A percentile compares a stretch with the other conserved stretches of the same genome.
Evolutionary conservation across 371 early-diverging fungal species (phyloP).

Genomic region (Nematocida homosporus): DNA sequence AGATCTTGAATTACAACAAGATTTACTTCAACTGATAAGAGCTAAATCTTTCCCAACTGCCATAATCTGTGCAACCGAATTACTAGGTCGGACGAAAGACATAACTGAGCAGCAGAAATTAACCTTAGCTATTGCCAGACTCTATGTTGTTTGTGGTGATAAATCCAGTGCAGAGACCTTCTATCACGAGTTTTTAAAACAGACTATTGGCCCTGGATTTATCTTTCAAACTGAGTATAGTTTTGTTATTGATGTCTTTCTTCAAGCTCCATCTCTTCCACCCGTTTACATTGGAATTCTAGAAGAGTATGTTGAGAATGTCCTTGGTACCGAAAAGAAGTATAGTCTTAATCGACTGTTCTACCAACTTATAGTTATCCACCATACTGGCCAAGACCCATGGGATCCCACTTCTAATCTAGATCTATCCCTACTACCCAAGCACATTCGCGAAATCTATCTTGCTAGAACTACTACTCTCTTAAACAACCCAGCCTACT

Average conservation of each 20-base stretch:
- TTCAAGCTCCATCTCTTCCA: neutral
- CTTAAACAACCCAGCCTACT: too few species aligned
- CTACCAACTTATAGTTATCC: conserved; percentile 19
- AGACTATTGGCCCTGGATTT: conserved; percentile 7
- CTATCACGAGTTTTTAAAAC: conserved; percentile 4
- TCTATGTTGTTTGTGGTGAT: conserved; percentile 1
- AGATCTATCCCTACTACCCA: conserved; percentile 24
- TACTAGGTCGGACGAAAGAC: too few species aligned
- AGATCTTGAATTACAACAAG: too few species aligned
- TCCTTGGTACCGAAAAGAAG: neutral
- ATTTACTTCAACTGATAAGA: too few species aligned
- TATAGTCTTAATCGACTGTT: conserved; percentile 19
- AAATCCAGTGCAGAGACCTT: neutral
- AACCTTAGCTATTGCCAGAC: too few species aligned
- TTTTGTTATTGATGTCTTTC: conserved; percentile 9
- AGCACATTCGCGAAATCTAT: conserved; percentile 28
- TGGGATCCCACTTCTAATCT: conserved; percentile 27
- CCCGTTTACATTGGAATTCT: neutral
- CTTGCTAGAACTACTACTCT: neutral
- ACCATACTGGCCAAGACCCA: neutral
- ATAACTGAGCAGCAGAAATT: too few species aligned
- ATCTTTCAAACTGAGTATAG: conserved; percentile 13
- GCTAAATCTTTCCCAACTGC: too few species aligned
- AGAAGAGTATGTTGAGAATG: conserved; percentile 37
- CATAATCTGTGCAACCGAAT: too few species aligned